Conservation (phyloP, 2,329 filamentous ascomycete species). For the Colletotrichum spinosum region DNA sequence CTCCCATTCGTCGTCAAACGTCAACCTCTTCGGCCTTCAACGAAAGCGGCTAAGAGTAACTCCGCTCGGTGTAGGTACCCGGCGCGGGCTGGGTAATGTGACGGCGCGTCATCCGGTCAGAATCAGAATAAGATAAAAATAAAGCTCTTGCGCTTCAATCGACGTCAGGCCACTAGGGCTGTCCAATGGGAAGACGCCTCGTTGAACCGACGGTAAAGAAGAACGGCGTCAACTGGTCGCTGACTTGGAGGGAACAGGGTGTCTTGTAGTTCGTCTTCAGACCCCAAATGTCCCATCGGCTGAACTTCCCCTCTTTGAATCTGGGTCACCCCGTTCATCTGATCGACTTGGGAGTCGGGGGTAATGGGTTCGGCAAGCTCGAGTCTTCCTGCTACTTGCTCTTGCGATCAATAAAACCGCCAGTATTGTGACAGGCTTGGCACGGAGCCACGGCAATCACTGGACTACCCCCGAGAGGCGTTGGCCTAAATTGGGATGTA, state of each 20-base stretch:
- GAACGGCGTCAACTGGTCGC: too few relatives aligned
- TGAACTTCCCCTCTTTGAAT: constrained; percentile 4
- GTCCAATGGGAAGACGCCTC: not conserved
- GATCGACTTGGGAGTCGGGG: constrained; percentile 5
- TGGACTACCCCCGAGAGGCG: too few relatives aligned
- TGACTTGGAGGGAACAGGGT: not conserved
- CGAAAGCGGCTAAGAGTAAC: too few relatives aligned
- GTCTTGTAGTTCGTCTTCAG: not conserved
- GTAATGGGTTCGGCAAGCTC: not conserved
- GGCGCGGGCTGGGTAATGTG: too few relatives aligned
- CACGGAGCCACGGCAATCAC: not conserved
- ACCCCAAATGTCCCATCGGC: constrained; percentile 1
- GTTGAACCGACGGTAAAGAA: not conserved
- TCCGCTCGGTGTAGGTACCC: too few relatives aligned
- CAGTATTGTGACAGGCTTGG: not conserved
- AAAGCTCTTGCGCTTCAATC: constrained; percentile 1
- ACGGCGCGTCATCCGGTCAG: too few relatives aligned
- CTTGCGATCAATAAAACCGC: too few relatives aligned
- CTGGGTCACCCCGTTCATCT: constrained; percentile 11
- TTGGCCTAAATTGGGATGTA: too few relatives aligned
- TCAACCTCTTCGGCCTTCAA: too few relatives aligned
- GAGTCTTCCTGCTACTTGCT: not conserved
- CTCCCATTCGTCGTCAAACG: too few relatives aligned
- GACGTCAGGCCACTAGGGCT: constrained; percentile 4
- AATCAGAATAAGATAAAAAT: constrained; percentile 4